Percentiles rank a stretch among this genome's conserved stretches.
Conservation (phyloP, 1,284 basidiomycete species). For the Austropuccinia psidii region DNA sequence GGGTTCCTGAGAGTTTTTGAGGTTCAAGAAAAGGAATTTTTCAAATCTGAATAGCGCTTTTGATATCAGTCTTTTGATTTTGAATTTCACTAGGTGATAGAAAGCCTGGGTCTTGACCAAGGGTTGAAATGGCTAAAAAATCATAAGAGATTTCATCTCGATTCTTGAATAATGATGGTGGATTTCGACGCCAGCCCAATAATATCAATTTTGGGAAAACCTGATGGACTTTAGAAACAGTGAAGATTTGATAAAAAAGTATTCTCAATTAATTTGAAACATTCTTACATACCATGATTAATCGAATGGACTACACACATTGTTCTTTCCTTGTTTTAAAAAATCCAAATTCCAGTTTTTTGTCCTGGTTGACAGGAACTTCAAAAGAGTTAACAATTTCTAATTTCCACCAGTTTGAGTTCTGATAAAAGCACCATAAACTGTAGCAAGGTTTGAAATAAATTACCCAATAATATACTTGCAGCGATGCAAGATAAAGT, state of each 20-base stretch:
- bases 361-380: conserved; percentile 54
- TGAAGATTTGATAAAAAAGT: background rate
- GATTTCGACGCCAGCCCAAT: conserved; percentile 98
- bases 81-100: conserved; percentile 42
- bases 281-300: background rate
- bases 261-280: background rate
- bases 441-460: conserved; percentile 54
- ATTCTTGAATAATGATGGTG: no score
- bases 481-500: background rate
- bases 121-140: conserved; percentile 73
- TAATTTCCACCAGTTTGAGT: conserved; percentile 84
- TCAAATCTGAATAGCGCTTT: conserved; percentile 50
- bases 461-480: background rate
- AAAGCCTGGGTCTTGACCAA: conserved; percentile 49
- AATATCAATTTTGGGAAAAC: conserved; percentile 94
- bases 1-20: conserved; percentile 12
- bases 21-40: conserved; percentile 39
- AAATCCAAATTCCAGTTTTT: conserved; percentile 64
- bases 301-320: conserved; percentile 56
- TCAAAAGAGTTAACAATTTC: conserved; percentile 97
- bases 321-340: conserved; percentile 74
- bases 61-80: conserved; percentile 38
- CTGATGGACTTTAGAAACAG: conserved; percentile 70
- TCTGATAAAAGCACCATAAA: conserved; percentile 86
- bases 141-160: no score